A percentile compares a stretch with the other conserved stretches of the same genome.
These are phyloP conservation scores for Nephelium lappaceum DNA, from an alignment of 345 rosid species.

Conservation along the genomic window DNA sequence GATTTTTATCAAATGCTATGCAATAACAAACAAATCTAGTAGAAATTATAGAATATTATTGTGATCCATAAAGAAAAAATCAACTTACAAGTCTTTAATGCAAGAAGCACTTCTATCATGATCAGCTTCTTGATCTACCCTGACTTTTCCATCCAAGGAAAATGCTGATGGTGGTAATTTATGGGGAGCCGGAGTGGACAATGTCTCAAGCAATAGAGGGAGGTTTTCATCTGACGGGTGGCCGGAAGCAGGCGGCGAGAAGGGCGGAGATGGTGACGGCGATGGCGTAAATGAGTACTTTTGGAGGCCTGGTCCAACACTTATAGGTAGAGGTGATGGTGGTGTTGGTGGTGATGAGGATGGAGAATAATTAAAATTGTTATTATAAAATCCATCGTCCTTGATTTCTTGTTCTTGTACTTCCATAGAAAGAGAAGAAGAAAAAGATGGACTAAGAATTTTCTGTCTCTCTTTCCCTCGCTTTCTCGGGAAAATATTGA, in stretches of 20 bases:
- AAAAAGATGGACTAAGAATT: no score
- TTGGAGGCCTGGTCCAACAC: constrained; percentile 52
- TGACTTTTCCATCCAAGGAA: constrained; percentile 36
- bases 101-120: constrained; percentile 29
- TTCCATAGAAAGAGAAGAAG: neutral
- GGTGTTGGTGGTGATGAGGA: constrained; percentile 58
- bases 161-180: constrained; percentile 32
- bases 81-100: constrained; percentile 54
- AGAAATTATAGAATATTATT: neutral
- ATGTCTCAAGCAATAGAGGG: constrained; percentile 36
- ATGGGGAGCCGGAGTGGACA: constrained; percentile 5
- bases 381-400: constrained; percentile 7
- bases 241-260: constrained; percentile 39
- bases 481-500: neutral
- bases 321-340: constrained; percentile 64
- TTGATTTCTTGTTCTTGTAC: constrained; percentile 14
- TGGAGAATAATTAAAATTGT: constrained; percentile 21
- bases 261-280: constrained; percentile 53
- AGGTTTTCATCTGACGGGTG: constrained; percentile 40
- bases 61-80: neutral
- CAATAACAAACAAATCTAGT: neutral
- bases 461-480: neutral
- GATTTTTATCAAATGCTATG: neutral
- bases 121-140: neutral
- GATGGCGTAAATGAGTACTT: constrained; percentile 45